phyloP scores from a whole-genome alignment of 352 stramenopile species.

The Phytophthora hibernalis region DNA sequence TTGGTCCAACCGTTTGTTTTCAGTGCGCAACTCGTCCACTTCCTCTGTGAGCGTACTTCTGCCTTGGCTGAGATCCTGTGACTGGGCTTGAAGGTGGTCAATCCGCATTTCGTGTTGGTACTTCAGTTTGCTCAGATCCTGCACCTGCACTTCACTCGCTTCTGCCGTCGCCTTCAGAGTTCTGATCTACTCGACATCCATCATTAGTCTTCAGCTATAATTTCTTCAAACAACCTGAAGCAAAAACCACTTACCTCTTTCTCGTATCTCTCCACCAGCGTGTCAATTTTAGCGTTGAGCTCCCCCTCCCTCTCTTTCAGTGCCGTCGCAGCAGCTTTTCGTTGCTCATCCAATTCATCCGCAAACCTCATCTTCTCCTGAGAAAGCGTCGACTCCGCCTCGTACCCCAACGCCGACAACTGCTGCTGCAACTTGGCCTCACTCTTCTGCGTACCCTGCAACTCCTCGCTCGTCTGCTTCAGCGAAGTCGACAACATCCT shows the following conservation, averaged over 20 bases:
- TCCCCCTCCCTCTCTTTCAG: conserved; percentile 73
- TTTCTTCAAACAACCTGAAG: not conserved
- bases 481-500: conserved; percentile 46
- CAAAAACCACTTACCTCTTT: conserved; percentile 54
- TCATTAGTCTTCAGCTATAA: conserved; percentile 1
- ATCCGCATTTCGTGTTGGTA: conserved; percentile 85
- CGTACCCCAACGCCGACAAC: conserved; percentile 56
- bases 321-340: conserved; percentile 46
- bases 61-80: conserved; percentile 59
- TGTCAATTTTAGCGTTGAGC: conserved; percentile 74
- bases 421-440: conserved; percentile 57
- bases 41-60: conserved; percentile 53
- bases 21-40: conserved; percentile 56
- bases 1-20: conserved; percentile 88
- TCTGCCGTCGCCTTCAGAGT: conserved; percentile 52
- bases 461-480: conserved; percentile 51
- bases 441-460: conserved; percentile 50
- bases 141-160: conserved; percentile 56
- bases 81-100: conserved; percentile 69
- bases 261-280: conserved; percentile 61
- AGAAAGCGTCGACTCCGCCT: conserved; percentile 66
- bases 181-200: conserved; percentile 43
- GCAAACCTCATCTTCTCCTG: conserved; percentile 74
- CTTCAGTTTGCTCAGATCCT: conserved; percentile 73
- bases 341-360: conserved; percentile 68